These are phyloP conservation scores for Apiospora aurea DNA, from an alignment of 2,329 filamentous ascomycete genomes.

Conservation along the genomic window DNA sequence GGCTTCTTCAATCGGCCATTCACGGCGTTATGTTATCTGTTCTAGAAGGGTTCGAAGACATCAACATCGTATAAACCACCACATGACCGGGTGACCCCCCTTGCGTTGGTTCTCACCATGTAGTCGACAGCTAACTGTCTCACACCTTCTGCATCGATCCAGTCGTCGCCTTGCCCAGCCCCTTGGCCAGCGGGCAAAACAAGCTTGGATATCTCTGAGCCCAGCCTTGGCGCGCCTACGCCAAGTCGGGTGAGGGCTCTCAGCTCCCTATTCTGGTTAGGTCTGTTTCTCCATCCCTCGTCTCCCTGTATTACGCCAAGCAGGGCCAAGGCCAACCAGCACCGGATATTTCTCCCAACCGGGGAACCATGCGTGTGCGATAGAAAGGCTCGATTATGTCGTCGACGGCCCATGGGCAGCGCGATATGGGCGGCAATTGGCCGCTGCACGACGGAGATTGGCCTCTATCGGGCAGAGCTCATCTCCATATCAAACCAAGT, in stretches of 20 bases:
- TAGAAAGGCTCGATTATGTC: background rate
- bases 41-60: background rate
- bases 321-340: background rate
- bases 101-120: background rate
- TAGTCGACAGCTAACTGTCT: background rate
- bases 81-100: background rate
- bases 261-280: conserved; percentile 14
- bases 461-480: background rate
- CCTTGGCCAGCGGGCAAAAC: background rate
- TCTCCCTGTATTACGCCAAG: background rate
- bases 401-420: background rate
- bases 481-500: background rate
- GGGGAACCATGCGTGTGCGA: conserved; percentile 3
- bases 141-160: conserved; percentile 20
- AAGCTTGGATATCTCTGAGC: conserved; percentile 11
- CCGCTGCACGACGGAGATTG: background rate
- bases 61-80: background rate
- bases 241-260: conserved; percentile 2
- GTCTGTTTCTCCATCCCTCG: background rate
- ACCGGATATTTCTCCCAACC: conserved; percentile 8
- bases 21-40: background rate
- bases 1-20: background rate
- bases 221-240: conserved; percentile 10
- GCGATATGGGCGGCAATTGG: background rate
- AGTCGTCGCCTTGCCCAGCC: background rate